Conservation (phyloP, 768 basidiomycete species). For the Boletus reticulatus region DNA sequence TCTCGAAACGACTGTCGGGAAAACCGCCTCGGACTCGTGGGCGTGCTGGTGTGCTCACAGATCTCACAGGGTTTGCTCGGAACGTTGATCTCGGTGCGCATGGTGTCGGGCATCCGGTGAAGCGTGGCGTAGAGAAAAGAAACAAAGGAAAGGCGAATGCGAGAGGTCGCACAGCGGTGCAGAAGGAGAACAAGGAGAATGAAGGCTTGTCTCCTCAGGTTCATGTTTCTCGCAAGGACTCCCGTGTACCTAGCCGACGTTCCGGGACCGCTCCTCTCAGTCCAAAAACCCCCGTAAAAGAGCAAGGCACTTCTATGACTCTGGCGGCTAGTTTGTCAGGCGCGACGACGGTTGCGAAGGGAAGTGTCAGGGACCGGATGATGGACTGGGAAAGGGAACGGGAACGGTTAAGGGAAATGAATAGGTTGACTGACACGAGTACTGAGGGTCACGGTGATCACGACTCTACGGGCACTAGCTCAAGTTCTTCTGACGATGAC, state of each 20-base stretch:
- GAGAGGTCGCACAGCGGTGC: constrained; percentile 6
- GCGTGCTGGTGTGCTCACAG: constrained; percentile 35
- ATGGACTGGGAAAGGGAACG: constrained; percentile 76
- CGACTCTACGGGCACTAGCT: constrained; percentile 21
- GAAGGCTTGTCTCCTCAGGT: constrained; percentile 1
- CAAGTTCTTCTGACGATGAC: constrained; percentile 27
- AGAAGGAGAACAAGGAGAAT: constrained; percentile 32
- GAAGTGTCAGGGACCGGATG: constrained; percentile 55
- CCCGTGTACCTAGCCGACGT: neutral
- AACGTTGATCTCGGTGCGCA: constrained; percentile 32
- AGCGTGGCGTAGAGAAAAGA: constrained; percentile 29
- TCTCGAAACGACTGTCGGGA: constrained; percentile 25
- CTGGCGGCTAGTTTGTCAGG: constrained; percentile 18
- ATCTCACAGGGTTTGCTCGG: constrained; percentile 38
- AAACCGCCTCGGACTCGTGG: constrained; percentile 27
- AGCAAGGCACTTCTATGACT: constrained; percentile 8
- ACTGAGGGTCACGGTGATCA: constrained; percentile 38
- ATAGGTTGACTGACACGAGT: constrained; percentile 55
- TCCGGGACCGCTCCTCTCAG: constrained; percentile 5
- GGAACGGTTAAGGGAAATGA: constrained; percentile 68
- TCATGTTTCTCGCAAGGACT: constrained; percentile 7
- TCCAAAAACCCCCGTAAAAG: constrained; percentile 17
- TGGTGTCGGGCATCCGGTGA: constrained; percentile 23
- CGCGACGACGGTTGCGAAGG: constrained; percentile 19
- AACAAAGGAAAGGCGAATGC: constrained; percentile 22